Conservation (phyloP, 2,329 filamentous ascomycete species). For the Aspergillus sclerotialis region DNA sequence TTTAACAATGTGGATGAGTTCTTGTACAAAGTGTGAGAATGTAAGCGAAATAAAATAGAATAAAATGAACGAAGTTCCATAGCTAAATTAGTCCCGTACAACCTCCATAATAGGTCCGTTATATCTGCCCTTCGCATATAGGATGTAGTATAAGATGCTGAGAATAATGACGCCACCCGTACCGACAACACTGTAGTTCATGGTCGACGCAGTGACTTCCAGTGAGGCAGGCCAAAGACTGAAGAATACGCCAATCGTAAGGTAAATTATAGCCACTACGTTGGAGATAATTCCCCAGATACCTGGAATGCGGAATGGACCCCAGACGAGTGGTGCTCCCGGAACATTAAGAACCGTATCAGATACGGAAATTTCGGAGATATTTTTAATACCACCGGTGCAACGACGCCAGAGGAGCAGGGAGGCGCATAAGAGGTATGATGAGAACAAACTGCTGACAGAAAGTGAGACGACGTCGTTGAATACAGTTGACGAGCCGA, state of each 20-base stretch:
- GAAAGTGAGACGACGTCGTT: slow-evolving; percentile 45
- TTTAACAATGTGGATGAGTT: too few species aligned
- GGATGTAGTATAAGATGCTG: background rate
- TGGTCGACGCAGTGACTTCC: background rate
- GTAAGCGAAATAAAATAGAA: too few species aligned
- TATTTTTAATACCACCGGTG: slow-evolving; percentile 15
- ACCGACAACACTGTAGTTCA: background rate
- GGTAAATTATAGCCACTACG: slow-evolving; percentile 35
- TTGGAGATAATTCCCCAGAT: slow-evolving; percentile 37
- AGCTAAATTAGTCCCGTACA: background rate
- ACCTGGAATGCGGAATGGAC: slow-evolving; percentile 29
- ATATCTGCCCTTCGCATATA: background rate
- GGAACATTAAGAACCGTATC: slow-evolving; percentile 20
- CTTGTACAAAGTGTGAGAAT: too few species aligned
- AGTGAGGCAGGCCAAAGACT: slow-evolving; percentile 37
- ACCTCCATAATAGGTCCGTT: background rate
- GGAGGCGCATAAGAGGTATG: slow-evolving; percentile 42
- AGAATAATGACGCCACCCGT: background rate
- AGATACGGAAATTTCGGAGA: slow-evolving; percentile 25
- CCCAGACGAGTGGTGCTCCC: slow-evolving; percentile 14
- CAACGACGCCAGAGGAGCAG: slow-evolving; percentile 38
- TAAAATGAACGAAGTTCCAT: too few species aligned
- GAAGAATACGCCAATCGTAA: slow-evolving; percentile 40
- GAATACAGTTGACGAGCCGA: slow-evolving; percentile 44
- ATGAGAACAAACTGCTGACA: slow-evolving; percentile 39